Evolutionary conservation across 495 filamentous ascomycete species (phyloP), one percentile per base, ranked within the genome.

Genomic region (Hyphodiscus hymeniophilus): DNA sequence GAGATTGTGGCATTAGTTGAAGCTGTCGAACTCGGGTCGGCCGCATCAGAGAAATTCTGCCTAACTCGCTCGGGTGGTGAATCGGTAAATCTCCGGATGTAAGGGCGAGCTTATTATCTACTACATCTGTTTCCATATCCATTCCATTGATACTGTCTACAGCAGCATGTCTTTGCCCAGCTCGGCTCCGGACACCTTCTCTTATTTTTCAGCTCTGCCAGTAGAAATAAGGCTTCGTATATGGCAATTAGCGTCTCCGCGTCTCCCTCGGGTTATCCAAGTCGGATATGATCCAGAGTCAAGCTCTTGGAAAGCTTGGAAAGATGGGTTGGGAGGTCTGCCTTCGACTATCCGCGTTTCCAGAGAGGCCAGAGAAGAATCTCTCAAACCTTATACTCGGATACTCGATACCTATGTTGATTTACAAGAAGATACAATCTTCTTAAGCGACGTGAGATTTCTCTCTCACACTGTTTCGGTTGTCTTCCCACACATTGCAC

Each of bases 381-480:
- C 42, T 23, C 22, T 52, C 22, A 47, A 45, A 12, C 10, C 23
- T 17, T 52, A 52, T 21, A 34, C 22, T 3, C 20, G 7, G 13
- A 35, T 24, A 7, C 46, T 52, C 22, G 49, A 35, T 31, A 41
- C 42, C 11, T 52, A 34, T 20, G 6, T 52, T 15, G 42, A 52
- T 35, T 16, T 46, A 7, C 24, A 52, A 20, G 35, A 23, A 12
- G 49, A 52, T 24, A 46, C 36, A 8, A 32, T 52, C 11, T 42
- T 46, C 20, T 40, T 52, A 34, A 47, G 49, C 36, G 49, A 52
- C 18, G n/a, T n/a, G n/a, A n/a, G n/a, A n/a, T n/a, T n/a, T n/a
- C n/a, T n/a, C n/a, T n/a, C n/a, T n/a, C n/a, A n/a, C n/a, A n/a
- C n/a, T n/a, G n/a, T n/a, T n/a, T n/a, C n/a, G n/a, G n/a, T n/a